Evolutionary conservation across 257 asterid species (phyloP), one percentile per base, ranked within the genome.

Genomic region (Fraxinus pennsylvanica): DNA sequence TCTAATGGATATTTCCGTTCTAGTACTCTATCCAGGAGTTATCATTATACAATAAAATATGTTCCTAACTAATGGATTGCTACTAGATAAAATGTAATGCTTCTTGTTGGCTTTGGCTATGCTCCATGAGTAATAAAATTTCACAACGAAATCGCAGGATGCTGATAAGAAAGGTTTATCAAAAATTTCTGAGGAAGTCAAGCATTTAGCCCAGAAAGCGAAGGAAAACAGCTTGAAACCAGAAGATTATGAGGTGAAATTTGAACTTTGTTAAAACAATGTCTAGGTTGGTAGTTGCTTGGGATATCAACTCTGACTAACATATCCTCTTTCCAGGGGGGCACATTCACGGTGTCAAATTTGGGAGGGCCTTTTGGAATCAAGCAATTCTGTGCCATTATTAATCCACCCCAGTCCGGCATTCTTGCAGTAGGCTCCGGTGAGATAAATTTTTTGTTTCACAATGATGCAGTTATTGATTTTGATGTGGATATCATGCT

Each of bases 311-410:
- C 61, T 57, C 78, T 47, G 66, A 59, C 13, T 52, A 67, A 59
- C 71, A 35, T 68, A 4, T 59, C 19, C 35, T 78, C 38, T 76
- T 81, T 78, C 41, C 86, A 96, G 99, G 98, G 99, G 33, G 99
- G 99, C 74, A 96, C 99, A 32, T 96, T 96, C 81, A 93, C 97
- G 3, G 96, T 96, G 7, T 84, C 96, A 41, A 96, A 93, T 85
- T 89, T 96, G 78, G 99, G 99, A 45, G 97, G 99, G 36, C 98
- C 98, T 71, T 93, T 92, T 76, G 98, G 98, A 84, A 88, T 96
- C 86, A 96, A 96, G 88, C 97, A 96, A 78, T 96, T 96, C 77
- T 93, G 99, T 82, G 99, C 98, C 82, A 93, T 96, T 65, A 89
- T 96, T 83, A 93, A 92, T 77, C 99, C 98, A 82, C 99, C 99